These are phyloP conservation scores for Populus hybrid DNA, from an alignment of 441 rosid species.

Conservation along the genomic window DNA sequence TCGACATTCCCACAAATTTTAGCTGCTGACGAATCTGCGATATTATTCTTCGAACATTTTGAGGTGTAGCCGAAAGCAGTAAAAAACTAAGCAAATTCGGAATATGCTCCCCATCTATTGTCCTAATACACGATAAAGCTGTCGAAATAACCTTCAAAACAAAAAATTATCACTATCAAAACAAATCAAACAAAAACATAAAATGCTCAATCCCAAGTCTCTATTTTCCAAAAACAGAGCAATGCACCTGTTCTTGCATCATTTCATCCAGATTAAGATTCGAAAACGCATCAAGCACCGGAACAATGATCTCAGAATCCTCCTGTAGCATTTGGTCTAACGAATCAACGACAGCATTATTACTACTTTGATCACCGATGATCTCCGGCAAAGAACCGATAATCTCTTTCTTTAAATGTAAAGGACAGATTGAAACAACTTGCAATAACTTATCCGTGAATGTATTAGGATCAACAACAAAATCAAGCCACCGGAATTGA, in stretches of 20 bases:
- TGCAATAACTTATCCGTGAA: slow-evolving; percentile 68
- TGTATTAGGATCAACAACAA: slow-evolving; percentile 47
- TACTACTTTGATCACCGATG: slow-evolving; percentile 60
- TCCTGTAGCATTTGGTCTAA: slow-evolving; percentile 75
- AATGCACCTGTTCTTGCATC: slow-evolving; percentile 71
- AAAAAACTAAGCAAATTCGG: slow-evolving; percentile 73
- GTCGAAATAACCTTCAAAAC: slow-evolving; percentile 56
- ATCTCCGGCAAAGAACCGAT: slow-evolving; percentile 91
- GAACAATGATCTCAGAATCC: slow-evolving; percentile 63
- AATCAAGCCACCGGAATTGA: slow-evolving; percentile 83
- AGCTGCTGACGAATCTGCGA: slow-evolving; percentile 65
- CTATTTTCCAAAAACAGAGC: background rate
- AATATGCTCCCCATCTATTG: slow-evolving; percentile 70
- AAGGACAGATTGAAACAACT: slow-evolving; percentile 64
- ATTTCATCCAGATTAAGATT: slow-evolving; percentile 64
- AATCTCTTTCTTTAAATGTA: slow-evolving; percentile 70
- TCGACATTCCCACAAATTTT: slow-evolving; percentile 56
- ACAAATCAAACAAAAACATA: background rate
- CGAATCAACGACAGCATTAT: slow-evolving; percentile 52
- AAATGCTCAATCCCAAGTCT: background rate
- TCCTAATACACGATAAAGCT: slow-evolving; percentile 70
- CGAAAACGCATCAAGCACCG: slow-evolving; percentile 76
- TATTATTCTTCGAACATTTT: slow-evolving; percentile 67
- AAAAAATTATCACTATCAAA: background rate
- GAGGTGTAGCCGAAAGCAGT: slow-evolving; percentile 70